Evolutionary conservation across 2,329 filamentous ascomycete genomes (phyloP).

Genomic region (Rutstroemia sp.): DNA sequence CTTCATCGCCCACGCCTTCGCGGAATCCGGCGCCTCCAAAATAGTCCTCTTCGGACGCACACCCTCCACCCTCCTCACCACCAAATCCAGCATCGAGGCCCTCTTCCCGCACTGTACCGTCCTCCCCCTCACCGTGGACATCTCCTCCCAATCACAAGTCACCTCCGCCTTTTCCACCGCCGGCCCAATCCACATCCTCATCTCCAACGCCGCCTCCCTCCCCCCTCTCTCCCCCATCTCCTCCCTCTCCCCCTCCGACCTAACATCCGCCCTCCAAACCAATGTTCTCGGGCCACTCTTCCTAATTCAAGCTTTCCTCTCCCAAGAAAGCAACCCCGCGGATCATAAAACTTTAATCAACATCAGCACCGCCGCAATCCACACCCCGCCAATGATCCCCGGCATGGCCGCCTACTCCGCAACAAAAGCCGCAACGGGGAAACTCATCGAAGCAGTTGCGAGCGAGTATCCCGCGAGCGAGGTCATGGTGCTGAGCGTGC

Average conservation of each 20-base stretch:
- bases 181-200: too few relatives aligned
- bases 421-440: neutral
- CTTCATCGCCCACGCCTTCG: constrained; percentile 36
- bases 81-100: neutral
- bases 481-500: neutral
- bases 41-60: constrained; percentile 39
- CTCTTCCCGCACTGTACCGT: neutral
- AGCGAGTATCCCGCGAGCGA: neutral
- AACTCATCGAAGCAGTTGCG: neutral
- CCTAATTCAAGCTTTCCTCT: too few relatives aligned
- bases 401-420: neutral
- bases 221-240: too few relatives aligned
- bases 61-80: constrained; percentile 17
- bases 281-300: too few relatives aligned
- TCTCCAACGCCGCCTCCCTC: too few relatives aligned
- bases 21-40: constrained; percentile 35
- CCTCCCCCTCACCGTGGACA: neutral
- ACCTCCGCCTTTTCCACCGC: too few relatives aligned
- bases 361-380: too few relatives aligned
- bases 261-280: too few relatives aligned
- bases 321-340: too few relatives aligned
- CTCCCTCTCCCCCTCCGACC: too few relatives aligned
- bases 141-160: neutral
- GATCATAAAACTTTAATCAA: too few relatives aligned
- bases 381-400: too few relatives aligned